phyloP scores from a whole-genome alignment of 2,329 filamentous ascomycete species.

The Hirsutella minnesotensis region DNA sequence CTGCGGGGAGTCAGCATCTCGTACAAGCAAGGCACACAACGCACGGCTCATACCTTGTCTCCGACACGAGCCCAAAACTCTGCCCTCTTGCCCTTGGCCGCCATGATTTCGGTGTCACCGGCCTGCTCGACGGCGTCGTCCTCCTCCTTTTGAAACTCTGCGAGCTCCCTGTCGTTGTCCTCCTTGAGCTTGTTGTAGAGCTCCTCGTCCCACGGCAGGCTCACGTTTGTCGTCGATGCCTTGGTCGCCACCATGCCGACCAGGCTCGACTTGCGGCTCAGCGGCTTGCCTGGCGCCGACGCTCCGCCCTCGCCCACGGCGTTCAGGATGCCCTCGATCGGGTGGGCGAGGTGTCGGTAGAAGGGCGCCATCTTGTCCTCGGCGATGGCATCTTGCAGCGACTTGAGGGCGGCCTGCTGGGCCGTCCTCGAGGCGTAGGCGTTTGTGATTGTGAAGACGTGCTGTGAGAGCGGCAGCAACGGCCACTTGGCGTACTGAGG shows the following conservation, averaged over 20 bases:
- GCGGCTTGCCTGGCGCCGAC: constrained; percentile 41
- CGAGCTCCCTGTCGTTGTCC: constrained; percentile 69
- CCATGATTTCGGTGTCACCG: constrained; percentile 89
- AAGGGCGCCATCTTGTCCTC: constrained; percentile 81
- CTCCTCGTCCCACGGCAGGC: constrained; percentile 81
- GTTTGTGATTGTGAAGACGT: constrained; percentile 80
- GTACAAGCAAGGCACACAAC: neutral
- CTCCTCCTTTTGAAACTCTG: constrained; percentile 70
- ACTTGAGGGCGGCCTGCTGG: constrained; percentile 62
- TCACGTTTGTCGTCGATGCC: constrained; percentile 50
- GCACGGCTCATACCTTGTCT: constrained; percentile 59
- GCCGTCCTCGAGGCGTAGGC: constrained; percentile 53
- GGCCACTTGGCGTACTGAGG: constrained; percentile 81
- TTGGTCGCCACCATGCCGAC: constrained; percentile 67
- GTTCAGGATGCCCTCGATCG: constrained; percentile 73
- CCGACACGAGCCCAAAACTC: constrained; percentile 94
- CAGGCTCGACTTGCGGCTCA: constrained; percentile 56
- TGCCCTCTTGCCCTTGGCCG: constrained; percentile 84
- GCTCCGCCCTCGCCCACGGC: constrained; percentile 51
- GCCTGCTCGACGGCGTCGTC: constrained; percentile 93
- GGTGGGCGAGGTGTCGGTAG: constrained; percentile 75
- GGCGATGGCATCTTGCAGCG: constrained; percentile 69
- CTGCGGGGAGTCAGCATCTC: constrained; percentile 32
- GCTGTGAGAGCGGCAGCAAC: constrained; percentile 67
- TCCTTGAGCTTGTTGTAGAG: constrained; percentile 68